Conservation (phyloP, 257 asterid genomes). For the Solanum ossicruentum region DNA sequence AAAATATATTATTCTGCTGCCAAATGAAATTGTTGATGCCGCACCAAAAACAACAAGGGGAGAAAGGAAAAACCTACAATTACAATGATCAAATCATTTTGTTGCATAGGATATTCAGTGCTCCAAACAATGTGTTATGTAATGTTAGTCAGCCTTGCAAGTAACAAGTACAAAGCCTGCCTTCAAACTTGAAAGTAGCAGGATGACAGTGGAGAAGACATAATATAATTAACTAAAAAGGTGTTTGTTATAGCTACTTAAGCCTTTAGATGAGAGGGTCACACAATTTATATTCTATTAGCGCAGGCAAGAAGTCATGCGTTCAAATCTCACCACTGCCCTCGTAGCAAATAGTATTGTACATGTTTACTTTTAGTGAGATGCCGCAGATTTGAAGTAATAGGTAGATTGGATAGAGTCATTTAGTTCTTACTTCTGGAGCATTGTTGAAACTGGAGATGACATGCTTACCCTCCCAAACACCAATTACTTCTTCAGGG, state of each 20-base stretch:
- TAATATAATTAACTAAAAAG: background rate
- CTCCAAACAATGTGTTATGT: background rate
- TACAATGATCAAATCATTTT: background rate
- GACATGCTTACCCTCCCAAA: constrained; percentile 44
- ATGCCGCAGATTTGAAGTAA: background rate
- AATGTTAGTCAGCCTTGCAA: background rate
- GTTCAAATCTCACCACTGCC: background rate
- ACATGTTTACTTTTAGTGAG: background rate
- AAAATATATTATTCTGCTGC: background rate
- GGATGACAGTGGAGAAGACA: background rate
- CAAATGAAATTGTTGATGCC: background rate
- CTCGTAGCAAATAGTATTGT: background rate
- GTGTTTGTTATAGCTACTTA: background rate
- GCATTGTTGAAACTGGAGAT: constrained; percentile 22
- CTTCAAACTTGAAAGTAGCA: background rate
- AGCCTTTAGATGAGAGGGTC: background rate
- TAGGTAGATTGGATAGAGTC: background rate
- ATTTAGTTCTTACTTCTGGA: constrained; percentile 12
- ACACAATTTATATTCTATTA: background rate
- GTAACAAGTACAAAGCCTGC: background rate
- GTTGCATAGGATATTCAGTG: background rate
- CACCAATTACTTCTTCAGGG: constrained; percentile 32
- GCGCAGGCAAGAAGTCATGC: background rate
- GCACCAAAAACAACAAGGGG: background rate
- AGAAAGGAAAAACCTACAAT: background rate